Base-by-base conservation (phyloP, 768 basidiomycete genomes). In the Russula abietina region DNA sequence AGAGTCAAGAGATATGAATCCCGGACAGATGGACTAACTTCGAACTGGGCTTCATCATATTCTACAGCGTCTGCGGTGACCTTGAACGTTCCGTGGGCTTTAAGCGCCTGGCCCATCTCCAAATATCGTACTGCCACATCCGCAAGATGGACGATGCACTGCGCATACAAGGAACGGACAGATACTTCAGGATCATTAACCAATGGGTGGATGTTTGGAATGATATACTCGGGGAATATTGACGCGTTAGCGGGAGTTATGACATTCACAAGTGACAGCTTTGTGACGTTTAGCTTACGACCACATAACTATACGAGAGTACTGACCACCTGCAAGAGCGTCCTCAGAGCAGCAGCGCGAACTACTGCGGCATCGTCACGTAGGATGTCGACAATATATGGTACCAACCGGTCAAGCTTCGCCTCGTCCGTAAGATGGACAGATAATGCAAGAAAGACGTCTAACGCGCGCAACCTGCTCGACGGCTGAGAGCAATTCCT, bases 181-280 rank as follows among this genome's bases (percentile, higher is more conserved):
- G 86, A 87, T 0, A 93, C 81, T 67, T 98, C 94, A 1, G 86
- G 78, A 70, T 98, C 97, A 55, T 84, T 81, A 0, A 89, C 83
- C 8, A 99, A 80, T 65, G 92, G 86, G 39, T 84, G 83, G 69
- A 93, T 83, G 70, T 97, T 91, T 1, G 94, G 95, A 32, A 98
- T 84, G 67, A 98, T 89, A 72, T 98, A 99, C 73, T 98, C 95
- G 0, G 94, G 91, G 70, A 98, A 89, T 28, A 98, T 90, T 9
- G 91, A 70, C 71, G 78, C 78, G 54, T 83, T 83, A 0, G 80
- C 80, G 7, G 81, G 81, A 4, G 83, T 82, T 57, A 92, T 90
- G 9, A 86, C 86, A 1, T 83, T 84, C 33, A 90, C 88, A n/a
- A 84, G 73, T 72, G 81, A 80, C 51, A 81, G 66, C 81, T 83